A percentile compares a stretch with the other conserved stretches of the same genome.
Evolutionary conservation across 2,329 filamentous ascomycete genomes (phyloP).

Genomic region (Ilyonectria robusta): DNA sequence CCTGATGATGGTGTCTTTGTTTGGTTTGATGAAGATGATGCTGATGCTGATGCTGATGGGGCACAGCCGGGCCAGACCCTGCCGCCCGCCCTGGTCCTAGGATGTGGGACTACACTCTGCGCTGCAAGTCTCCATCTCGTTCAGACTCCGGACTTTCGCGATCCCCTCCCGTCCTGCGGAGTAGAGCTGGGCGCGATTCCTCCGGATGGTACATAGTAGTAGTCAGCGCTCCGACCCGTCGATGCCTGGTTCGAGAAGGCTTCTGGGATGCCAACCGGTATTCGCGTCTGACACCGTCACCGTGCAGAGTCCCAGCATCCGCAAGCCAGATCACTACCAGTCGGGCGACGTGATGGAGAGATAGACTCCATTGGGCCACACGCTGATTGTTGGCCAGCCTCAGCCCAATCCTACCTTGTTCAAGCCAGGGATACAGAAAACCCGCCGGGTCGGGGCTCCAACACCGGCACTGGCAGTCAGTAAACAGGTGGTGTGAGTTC

Average conservation of each 20-base stretch:
- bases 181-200: neutral
- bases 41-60: neutral
- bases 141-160: neutral
- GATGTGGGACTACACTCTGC: neutral
- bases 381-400: conserved; percentile 8
- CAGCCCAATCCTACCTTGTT: conserved; percentile 21
- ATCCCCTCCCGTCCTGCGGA: neutral
- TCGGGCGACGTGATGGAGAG: conserved; percentile 16
- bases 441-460: neutral
- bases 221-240: neutral
- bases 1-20: neutral
- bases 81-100: neutral
- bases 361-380: conserved; percentile 12
- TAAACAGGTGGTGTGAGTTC: conserved; percentile 15
- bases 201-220: neutral
- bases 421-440: neutral
- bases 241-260: conserved; percentile 16
- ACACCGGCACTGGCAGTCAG: conserved; percentile 7
- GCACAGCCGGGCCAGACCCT: neutral
- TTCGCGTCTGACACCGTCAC: conserved; percentile 6
- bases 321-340: conserved; percentile 8
- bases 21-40: neutral
- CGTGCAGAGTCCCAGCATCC: neutral
- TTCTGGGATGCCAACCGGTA: conserved; percentile 10
- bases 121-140: neutral